phyloP scores from a whole-genome alignment of 768 basidiomycete species.

The Termitomyces heimii region DNA sequence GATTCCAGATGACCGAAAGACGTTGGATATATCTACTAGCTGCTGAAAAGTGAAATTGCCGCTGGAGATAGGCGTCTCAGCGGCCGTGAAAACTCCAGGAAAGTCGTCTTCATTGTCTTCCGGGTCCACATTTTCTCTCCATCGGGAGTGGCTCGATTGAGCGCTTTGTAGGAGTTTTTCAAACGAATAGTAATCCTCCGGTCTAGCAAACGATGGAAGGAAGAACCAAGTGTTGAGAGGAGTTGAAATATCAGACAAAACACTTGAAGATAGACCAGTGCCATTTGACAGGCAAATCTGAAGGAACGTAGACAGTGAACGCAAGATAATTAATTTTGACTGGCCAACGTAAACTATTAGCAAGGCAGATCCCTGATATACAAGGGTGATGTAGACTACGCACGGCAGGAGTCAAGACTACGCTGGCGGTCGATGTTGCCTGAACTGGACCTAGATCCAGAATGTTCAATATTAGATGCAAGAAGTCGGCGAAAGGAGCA shows the following conservation, averaged over 20 bases:
- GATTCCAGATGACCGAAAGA: slow-evolving; percentile 1
- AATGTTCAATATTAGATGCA: neutral
- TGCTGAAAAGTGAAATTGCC: slow-evolving; percentile 3
- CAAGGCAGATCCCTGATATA: neutral
- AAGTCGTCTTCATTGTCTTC: slow-evolving; percentile 31
- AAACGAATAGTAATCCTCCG: slow-evolving; percentile 48
- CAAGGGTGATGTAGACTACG: slow-evolving; percentile 15
- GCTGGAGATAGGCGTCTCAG: neutral
- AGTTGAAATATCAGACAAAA: neutral
- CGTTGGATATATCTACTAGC: slow-evolving; percentile 5
- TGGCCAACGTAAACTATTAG: slow-evolving; percentile 18
- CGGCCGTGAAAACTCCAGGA: slow-evolving; percentile 15
- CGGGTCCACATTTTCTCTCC: slow-evolving; percentile 29
- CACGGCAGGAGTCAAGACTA: slow-evolving; percentile 61
- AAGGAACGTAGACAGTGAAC: slow-evolving; percentile 68
- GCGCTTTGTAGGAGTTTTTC: slow-evolving; percentile 36
- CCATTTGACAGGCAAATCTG: slow-evolving; percentile 31
- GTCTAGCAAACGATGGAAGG: slow-evolving; percentile 47
- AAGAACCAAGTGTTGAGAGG: slow-evolving; percentile 58
- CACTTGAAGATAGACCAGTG: slow-evolving; percentile 9
- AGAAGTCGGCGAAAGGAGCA: neutral
- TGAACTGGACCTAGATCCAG: slow-evolving; percentile 26
- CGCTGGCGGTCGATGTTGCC: slow-evolving; percentile 59
- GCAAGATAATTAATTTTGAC: slow-evolving; percentile 77
- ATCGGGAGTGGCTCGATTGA: slow-evolving; percentile 13